phyloP scores from a whole-genome alignment of 768 basidiomycete species.

The Boletus reticulatus region DNA sequence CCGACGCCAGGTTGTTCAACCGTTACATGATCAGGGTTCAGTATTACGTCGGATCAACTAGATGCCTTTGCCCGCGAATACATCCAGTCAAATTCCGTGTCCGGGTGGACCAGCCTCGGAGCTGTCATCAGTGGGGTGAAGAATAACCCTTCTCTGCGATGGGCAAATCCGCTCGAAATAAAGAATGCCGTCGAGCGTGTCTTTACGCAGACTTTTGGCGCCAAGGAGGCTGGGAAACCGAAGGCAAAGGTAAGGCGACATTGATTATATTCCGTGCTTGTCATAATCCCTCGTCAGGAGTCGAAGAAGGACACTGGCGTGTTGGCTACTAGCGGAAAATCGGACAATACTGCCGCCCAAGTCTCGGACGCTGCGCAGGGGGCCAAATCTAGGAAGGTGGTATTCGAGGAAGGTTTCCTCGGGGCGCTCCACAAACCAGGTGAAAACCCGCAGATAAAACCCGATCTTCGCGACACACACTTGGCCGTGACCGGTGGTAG shows the following conservation, averaged over 20 bases:
- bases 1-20: not conserved
- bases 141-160: conserved; percentile 60
- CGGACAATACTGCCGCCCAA: conserved; percentile 23
- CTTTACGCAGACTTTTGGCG: conserved; percentile 68
- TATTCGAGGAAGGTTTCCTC: conserved; percentile 95
- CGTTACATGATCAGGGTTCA: conserved; percentile 60
- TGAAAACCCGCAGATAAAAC: conserved; percentile 83
- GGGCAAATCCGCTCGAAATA: conserved; percentile 82
- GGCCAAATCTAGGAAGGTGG: conserved; percentile 47
- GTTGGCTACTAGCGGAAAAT: conserved; percentile 2
- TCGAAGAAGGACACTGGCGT: conserved; percentile 43
- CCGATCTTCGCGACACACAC: conserved; percentile 77
- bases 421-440: conserved; percentile 91
- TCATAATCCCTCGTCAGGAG: conserved; percentile 34
- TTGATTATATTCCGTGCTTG: not conserved
- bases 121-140: conserved; percentile 63
- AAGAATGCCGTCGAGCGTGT: conserved; percentile 77
- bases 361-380: conserved; percentile 37
- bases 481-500: conserved; percentile 74
- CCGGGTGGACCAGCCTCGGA: conserved; percentile 79
- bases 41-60: conserved; percentile 67
- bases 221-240: conserved; percentile 62
- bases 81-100: conserved; percentile 49
- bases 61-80: conserved; percentile 52
- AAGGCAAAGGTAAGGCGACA: conserved; percentile 56